Evolutionary conservation across 306 rosid species (phyloP), one percentile per base, ranked within the genome.

Genomic region (Vachellia collinsii): DNA sequence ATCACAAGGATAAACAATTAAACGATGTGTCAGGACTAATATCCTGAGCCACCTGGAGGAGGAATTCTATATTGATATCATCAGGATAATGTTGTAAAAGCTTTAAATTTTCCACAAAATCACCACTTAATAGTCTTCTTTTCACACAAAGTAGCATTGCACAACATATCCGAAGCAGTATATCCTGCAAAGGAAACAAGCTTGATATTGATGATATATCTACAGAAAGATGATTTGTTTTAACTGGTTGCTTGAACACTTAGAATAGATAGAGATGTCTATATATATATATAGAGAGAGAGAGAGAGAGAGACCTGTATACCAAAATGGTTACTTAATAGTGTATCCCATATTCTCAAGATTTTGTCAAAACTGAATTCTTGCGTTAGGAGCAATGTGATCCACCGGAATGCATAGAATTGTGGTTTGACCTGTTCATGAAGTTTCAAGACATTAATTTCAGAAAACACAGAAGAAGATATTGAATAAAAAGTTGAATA

Each of bases 331-430:
- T 90, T 89, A 61, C 88, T 86, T 70, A 93, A 71, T 68, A 93
- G 86, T 79, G 94, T 86, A 86, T 93, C 98, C 97, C 97, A 93
- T 68, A 93, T 91, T 86, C 97, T 89, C 85, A 93, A 41, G 68
- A 90, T 91, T 77, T 85, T 42, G 34, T 83, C 91, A 78, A 91
- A 90, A 74, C 79, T 81, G 82, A 93, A 93, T 81, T 93, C 97
- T 76, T 91, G 94, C 7, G 97, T 93, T 37, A 93, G 90, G 50
- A 93, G 88, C 81, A 90, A 86, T 77, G 94, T 93, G 83, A 93
- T 91, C 98, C 97, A 90, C 78, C 94, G 86, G 83, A 93, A 93
- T 79, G 89, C 98, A 79, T 90, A 93, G 89, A 83, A 91, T 70
- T 87, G 97, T 56, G 94, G 89, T 62, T 88, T 90, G 48, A 91